Conservation (phyloP, 768 basidiomycete genomes). For the Tulasnella sp. region DNA sequence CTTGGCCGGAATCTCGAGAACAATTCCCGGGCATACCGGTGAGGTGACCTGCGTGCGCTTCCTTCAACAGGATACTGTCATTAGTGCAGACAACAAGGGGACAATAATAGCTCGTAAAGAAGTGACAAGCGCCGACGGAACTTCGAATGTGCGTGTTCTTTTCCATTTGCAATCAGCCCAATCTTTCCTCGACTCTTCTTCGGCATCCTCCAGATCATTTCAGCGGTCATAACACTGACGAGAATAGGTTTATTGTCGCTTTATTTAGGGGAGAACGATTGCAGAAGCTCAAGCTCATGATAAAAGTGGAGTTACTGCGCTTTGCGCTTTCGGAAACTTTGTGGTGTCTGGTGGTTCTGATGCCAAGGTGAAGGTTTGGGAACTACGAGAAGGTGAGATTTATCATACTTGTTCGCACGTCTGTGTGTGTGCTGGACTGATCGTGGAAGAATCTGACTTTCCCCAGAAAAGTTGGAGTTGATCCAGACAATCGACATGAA, state of each 20-base stretch:
- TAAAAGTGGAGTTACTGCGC: conserved; percentile 49
- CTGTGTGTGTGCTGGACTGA: background rate
- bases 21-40: conserved; percentile 64
- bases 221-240: background rate
- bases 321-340: conserved; percentile 39
- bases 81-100: conserved; percentile 72
- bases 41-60: conserved; percentile 71
- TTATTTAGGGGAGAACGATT: conserved; percentile 44
- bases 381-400: conserved; percentile 21
- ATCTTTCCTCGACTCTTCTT: conserved; percentile 7
- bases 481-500: conserved; percentile 50
- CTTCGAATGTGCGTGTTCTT: background rate
- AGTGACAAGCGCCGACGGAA: conserved; percentile 27
- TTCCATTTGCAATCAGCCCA: background rate
- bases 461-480: background rate
- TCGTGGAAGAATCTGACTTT: background rate
- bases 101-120: conserved; percentile 44
- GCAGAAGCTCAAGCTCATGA: conserved; percentile 46
- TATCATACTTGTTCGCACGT: background rate
- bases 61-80: conserved; percentile 37
- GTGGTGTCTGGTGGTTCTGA: conserved; percentile 80
- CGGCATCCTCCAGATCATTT: background rate
- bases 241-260: background rate
- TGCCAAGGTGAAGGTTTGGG: conserved; percentile 66
- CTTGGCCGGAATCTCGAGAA: conserved; percentile 44